Evolutionary conservation across 805 yeast species (phyloP).

Genomic region (Cyberlindnera amylophila): DNA sequence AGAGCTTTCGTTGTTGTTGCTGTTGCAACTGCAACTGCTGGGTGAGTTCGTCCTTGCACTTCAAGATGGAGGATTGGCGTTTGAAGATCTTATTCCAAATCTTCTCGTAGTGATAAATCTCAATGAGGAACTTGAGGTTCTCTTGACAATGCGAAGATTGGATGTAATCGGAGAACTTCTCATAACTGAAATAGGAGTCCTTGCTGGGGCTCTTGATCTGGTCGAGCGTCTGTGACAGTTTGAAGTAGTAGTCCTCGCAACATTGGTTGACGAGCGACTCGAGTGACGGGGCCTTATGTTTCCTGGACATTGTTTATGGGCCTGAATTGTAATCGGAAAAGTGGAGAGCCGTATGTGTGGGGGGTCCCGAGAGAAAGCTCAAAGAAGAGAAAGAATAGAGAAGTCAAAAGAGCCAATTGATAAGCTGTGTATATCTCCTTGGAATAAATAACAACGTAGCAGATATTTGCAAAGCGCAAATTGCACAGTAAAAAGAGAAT

Average conservation of each 20-base stretch:
- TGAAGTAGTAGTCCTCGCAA: slow-evolving; percentile 24
- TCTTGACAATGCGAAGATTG: slow-evolving; percentile 41
- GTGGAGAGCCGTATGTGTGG: too few species aligned
- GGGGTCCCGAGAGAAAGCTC: too few species aligned
- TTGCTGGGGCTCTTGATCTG: not conserved
- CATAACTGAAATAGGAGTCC: slow-evolving; percentile 10
- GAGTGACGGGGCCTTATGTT: slow-evolving; percentile 20
- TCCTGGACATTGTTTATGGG: not conserved
- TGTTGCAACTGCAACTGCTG: slow-evolving; percentile 14
- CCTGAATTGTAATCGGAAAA: too few species aligned
- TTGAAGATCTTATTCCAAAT: slow-evolving; percentile 35
- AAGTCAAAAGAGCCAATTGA: too few species aligned
- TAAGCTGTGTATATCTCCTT: too few species aligned
- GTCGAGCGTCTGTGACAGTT: slow-evolving; percentile 5
- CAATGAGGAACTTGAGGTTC: slow-evolving; percentile 41
- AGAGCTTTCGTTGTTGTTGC: slow-evolving; percentile 18
- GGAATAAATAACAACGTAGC: too few species aligned
- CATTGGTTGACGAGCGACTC: slow-evolving; percentile 28
- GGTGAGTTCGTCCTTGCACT: slow-evolving; percentile 26
- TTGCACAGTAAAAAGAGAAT: too few species aligned
- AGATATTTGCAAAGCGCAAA: too few species aligned
- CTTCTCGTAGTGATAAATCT: slow-evolving; percentile 43
- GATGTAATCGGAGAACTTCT: slow-evolving; percentile 34
- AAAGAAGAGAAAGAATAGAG: too few species aligned
- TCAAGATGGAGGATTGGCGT: slow-evolving; percentile 29